Evolutionary conservation across 176 grass and related monocot species (phyloP), one percentile per base, ranked within the genome.

Genomic region (Puya raimondii): DNA sequence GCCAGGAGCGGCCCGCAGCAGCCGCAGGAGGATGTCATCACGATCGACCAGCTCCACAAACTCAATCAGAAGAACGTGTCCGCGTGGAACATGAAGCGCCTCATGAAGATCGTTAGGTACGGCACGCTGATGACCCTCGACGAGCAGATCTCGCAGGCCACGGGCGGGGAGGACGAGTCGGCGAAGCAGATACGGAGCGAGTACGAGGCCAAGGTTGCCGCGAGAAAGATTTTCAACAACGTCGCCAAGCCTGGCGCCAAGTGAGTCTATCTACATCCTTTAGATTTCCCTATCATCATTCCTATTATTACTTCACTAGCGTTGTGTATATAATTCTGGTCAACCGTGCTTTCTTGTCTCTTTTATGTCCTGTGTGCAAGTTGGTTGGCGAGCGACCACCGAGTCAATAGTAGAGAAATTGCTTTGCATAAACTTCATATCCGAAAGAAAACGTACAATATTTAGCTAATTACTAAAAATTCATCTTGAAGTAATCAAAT

Each of bases 51-150:
- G 82, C 90, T 99, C 0, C 90, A 91, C 56, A 88, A 82, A 76
- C 80, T 99, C 49, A 99, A 85, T 74, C 95, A 91, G 75, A 84
- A 87, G 78, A 99, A 99, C 72, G 79, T 99, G 64, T 99, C 95
- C 0, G 90, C 95, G 10, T 99, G 95, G 95, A 91, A 84, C 70
- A 99, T 99, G 95, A 99, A 99, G 77, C 78, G 82, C 74, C 67
- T 99, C 58, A 94, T 94, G 80, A 91, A 71, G 85, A 94, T 99
- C 11, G 90, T 99, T 12, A 83, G 95, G 16, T 78, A 88, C 20
- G 95, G 90, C 22, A 74, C 90, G 29, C 74, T 99, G 13, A 88
- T 85, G 0, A 99, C 95, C 2, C 86, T 94, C 71, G 95, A 99
- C 14, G 87, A 93, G 54, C 80, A 87, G 78, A 81, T 84, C 68